These are phyloP conservation scores for Leishmania aethiopica DNA, from an alignment of 208 protist species.

Conservation along the genomic window DNA sequence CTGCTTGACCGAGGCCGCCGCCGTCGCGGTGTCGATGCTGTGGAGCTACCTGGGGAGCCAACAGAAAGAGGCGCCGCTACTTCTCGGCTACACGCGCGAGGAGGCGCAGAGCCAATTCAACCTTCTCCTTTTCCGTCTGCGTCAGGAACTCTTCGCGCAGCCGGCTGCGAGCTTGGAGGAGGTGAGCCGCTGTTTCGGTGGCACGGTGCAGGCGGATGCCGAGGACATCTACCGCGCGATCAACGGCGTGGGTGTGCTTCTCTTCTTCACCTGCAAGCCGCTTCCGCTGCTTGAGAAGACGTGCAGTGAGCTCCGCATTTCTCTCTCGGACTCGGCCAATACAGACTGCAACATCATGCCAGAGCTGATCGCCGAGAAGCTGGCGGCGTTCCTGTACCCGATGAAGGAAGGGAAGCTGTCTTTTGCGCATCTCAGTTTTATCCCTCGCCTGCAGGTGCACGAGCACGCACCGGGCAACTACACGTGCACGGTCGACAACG, in stretches of 20 bases:
- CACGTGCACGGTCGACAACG: constrained; percentile 81
- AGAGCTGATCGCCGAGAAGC: constrained; percentile 65
- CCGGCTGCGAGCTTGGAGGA: constrained; percentile 36
- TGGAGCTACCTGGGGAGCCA: constrained; percentile 33
- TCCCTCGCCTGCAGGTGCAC: constrained; percentile 81
- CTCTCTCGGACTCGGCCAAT: constrained; percentile 43
- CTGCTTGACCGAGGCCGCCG: constrained; percentile 39
- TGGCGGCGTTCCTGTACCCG: constrained; percentile 61
- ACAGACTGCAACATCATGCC: constrained; percentile 56
- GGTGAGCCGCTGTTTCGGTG: constrained; percentile 42
- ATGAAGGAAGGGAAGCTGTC: constrained; percentile 34
- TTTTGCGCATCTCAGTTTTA: constrained; percentile 52
- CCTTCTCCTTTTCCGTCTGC: constrained; percentile 42
- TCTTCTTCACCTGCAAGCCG: constrained; percentile 56
- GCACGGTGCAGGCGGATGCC: constrained; percentile 22
- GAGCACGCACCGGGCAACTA: constrained; percentile 79
- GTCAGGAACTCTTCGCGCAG: constrained; percentile 50
- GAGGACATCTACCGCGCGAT: constrained; percentile 63
- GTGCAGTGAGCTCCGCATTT: constrained; percentile 67
- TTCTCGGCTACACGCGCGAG: constrained; percentile 30
- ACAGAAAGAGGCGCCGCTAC: constrained; percentile 30
- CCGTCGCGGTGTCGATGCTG: constrained; percentile 55
- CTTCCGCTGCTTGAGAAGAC: constrained; percentile 32
- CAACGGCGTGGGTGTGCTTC: constrained; percentile 51
- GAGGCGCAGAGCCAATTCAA: constrained; percentile 39